Evolutionary conservation across 2,329 filamentous ascomycete genomes (phyloP).

Genomic region (Arthrobotrys sinensis): DNA sequence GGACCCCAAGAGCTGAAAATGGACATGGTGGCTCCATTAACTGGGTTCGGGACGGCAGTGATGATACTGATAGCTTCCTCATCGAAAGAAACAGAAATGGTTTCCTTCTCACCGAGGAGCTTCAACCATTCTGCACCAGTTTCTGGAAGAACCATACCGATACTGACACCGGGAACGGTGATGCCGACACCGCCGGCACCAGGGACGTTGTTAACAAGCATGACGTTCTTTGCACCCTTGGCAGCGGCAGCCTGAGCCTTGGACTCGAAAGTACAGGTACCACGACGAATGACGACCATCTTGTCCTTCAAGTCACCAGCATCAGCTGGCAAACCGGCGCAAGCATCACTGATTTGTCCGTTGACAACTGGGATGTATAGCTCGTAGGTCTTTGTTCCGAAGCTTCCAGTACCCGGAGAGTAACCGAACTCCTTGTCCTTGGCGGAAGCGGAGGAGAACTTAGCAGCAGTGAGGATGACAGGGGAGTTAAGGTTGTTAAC

Average conservation of each 20-base stretch:
- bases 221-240: slow-evolving; percentile 74
- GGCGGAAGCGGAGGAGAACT: slow-evolving; percentile 61
- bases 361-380: slow-evolving; percentile 52
- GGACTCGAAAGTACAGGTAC: slow-evolving; percentile 72
- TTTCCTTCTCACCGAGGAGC: slow-evolving; percentile 47
- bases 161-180: slow-evolving; percentile 18
- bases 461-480: slow-evolving; percentile 64
- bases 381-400: slow-evolving; percentile 40
- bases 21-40: slow-evolving; percentile 72
- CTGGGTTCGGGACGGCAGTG: slow-evolving; percentile 53
- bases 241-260: slow-evolving; percentile 73
- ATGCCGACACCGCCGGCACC: slow-evolving; percentile 48
- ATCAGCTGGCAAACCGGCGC: slow-evolving; percentile 71
- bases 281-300: slow-evolving; percentile 75
- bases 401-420: slow-evolving; percentile 63
- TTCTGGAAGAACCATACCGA: slow-evolving; percentile 42
- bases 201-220: slow-evolving; percentile 74
- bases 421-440: slow-evolving; percentile 65
- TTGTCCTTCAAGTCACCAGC: slow-evolving; percentile 74
- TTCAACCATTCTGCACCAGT: slow-evolving; percentile 53
- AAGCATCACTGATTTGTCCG: slow-evolving; percentile 70
- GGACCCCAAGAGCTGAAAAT: slow-evolving; percentile 75
- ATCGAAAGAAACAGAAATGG: slow-evolving; percentile 54
- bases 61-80: background rate
- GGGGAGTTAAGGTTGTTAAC: slow-evolving; percentile 65